Evolutionary conservation across 1,139 yeast species (phyloP).

Genomic region (Barnettozyma hawaiiensis): DNA sequence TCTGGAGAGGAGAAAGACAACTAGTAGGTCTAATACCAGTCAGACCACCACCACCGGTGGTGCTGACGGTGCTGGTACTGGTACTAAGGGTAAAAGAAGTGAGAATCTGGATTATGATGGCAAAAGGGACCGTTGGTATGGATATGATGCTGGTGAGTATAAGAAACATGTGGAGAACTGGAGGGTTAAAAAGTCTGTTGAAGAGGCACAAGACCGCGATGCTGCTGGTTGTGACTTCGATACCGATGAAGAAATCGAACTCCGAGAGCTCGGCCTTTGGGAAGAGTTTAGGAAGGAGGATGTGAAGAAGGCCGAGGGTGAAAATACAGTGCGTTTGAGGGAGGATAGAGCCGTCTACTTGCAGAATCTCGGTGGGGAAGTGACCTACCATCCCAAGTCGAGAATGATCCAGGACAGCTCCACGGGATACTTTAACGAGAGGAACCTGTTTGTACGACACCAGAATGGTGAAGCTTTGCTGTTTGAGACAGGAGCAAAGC

Average conservation of each 20-base stretch:
- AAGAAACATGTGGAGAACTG: conserved; percentile 42
- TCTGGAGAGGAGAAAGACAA: conserved; percentile 39
- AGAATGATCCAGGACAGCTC: conserved; percentile 42
- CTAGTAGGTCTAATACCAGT: too few species aligned
- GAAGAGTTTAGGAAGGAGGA: conserved; percentile 10
- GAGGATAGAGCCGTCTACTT: conserved; percentile 38
- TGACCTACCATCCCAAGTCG: conserved; percentile 52
- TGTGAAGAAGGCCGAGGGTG: conserved; percentile 19
- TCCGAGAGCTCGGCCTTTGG: conserved; percentile 42
- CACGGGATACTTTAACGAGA: conserved; percentile 45
- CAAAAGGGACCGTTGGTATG: conserved; percentile 76
- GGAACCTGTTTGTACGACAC: conserved; percentile 48
- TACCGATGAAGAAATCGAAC: conserved; percentile 33
- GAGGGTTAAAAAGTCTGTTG: conserved; percentile 35
- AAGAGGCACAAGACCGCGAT: conserved; percentile 27
- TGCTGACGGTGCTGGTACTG: too few species aligned
- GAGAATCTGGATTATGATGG: conserved; percentile 52
- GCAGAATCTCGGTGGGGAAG: conserved; percentile 26
- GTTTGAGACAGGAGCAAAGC: conserved; percentile 39
- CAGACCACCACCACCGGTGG: too few species aligned
- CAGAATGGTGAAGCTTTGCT: conserved; percentile 48
- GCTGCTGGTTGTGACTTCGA: too few species aligned
- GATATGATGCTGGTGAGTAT: conserved; percentile 60
- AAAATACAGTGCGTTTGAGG: conserved; percentile 30
- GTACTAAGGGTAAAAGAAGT: conserved; percentile 26